Percentiles rank a stretch among this genome's conserved stretches.
phyloP scores from a whole-genome alignment of 2,329 filamentous ascomycete genomes.

The Colletotrichum australisinense region DNA sequence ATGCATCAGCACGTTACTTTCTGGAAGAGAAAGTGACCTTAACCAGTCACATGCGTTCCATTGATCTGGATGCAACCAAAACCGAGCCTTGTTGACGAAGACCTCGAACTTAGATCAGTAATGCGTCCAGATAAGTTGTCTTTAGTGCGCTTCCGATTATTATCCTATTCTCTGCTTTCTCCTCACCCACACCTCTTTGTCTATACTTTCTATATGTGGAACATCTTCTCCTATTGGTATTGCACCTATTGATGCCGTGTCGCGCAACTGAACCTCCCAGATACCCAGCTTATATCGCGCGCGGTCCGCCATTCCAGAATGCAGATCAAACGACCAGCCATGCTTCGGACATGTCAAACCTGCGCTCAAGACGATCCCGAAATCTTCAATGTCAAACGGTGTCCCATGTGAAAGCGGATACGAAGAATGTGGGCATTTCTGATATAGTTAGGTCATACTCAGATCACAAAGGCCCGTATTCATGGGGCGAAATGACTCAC shows the following conservation, averaged over 20 bases:
- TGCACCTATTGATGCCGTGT: background rate
- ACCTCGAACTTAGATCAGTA: background rate
- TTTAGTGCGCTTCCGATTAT: background rate
- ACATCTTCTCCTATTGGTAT: background rate
- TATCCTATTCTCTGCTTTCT: slow-evolving; percentile 52
- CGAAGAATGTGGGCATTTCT: slow-evolving; percentile 76
- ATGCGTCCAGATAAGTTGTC: no score
- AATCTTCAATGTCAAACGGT: slow-evolving; percentile 79
- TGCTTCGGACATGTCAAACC: slow-evolving; percentile 77
- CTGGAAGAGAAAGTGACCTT: background rate
- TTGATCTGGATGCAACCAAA: no score
- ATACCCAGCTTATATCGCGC: slow-evolving; percentile 70
- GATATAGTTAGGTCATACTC: background rate
- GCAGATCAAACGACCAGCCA: slow-evolving; percentile 77
- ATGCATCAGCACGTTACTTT: background rate
- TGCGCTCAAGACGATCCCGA: slow-evolving; percentile 71
- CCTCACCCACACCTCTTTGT: slow-evolving; percentile 56
- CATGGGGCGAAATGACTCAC: slow-evolving; percentile 53
- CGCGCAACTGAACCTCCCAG: slow-evolving; percentile 72
- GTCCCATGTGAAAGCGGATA: slow-evolving; percentile 73
- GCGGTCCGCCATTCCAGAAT: slow-evolving; percentile 71
- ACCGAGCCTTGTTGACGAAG: background rate
- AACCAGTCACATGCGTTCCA: no score
- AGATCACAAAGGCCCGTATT: no score
- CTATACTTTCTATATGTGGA: background rate